Conservation (phyloP, 768 basidiomycete genomes). For the Kwoniella europaea region DNA sequence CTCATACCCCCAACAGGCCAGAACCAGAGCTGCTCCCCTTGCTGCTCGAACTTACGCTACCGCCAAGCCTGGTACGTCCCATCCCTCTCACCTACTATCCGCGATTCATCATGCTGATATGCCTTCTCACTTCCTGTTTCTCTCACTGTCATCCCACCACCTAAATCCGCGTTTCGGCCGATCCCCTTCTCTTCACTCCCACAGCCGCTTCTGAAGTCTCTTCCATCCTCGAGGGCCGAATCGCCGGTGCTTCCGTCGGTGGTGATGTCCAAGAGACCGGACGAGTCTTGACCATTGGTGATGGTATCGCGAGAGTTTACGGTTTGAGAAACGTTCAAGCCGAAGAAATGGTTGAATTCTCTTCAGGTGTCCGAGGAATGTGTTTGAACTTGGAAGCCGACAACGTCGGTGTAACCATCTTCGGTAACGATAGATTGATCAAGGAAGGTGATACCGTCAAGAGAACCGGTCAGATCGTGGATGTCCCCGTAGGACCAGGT, state of each 20-base stretch:
- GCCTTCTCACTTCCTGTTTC: background rate
- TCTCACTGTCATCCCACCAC: background rate
- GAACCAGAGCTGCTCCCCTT: conserved; percentile 54
- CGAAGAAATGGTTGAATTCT: conserved; percentile 99
- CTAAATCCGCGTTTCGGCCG: conserved; percentile 18
- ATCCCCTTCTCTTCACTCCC: conserved; percentile 17
- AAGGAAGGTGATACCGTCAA: conserved; percentile 99
- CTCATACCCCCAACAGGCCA: conserved; percentile 42
- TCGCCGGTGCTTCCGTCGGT: conserved; percentile 85
- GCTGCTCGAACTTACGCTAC: conserved; percentile 77
- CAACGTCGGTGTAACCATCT: conserved; percentile 99
- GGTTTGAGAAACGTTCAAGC: conserved; percentile 96
- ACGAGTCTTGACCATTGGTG: conserved; percentile 98
- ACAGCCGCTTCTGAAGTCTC: conserved; percentile 98
- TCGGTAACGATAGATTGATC: conserved; percentile 82
- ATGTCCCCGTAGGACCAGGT: conserved; percentile 95
- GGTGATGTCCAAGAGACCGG: conserved; percentile 99
- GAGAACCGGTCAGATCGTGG: conserved; percentile 99
- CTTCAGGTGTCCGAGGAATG: conserved; percentile 99
- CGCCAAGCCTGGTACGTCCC: conserved; percentile 86
- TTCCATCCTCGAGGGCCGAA: conserved; percentile 97
- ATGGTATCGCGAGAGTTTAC: conserved; percentile 92
- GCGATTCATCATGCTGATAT: conserved; percentile 1
- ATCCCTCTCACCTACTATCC: conserved; percentile 29
- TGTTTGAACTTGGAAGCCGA: conserved; percentile 99